A percentile compares a stretch with the other conserved stretches of the same genome.
Conservation (phyloP, 2,329 filamentous ascomycete species). For the Diaporthe capsici region DNA sequence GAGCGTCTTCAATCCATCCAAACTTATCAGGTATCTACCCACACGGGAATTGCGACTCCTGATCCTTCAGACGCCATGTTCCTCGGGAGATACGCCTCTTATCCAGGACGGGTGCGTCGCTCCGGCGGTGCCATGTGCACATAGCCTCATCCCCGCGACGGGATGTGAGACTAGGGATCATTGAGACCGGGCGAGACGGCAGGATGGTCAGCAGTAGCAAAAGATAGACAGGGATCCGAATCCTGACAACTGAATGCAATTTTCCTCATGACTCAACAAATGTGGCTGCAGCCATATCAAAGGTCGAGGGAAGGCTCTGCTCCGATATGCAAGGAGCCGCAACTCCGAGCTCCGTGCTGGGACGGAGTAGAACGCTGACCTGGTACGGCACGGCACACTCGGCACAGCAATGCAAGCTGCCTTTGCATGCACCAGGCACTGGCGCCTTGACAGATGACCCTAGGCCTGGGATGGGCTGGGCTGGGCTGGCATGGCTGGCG, state of each 20-base stretch:
- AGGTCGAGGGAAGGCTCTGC: conserved; percentile 1
- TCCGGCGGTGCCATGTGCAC: too few species aligned
- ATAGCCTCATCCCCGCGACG: not conserved
- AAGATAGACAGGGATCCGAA: conserved; percentile 25
- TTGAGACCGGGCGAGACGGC: not conserved
- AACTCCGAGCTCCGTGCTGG: conserved; percentile 10
- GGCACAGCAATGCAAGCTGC: conserved; percentile 3
- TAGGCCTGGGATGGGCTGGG: not conserved
- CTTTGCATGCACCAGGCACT: not conserved
- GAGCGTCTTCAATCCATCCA: not conserved
- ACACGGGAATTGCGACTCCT: too few species aligned
- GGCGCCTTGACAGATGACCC: not conserved
- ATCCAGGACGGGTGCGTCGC: not conserved
- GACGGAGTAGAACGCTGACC: not conserved
- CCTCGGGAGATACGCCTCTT: not conserved
- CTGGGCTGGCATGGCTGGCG: conserved; percentile 2
- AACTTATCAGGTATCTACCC: not conserved
- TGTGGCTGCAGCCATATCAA: not conserved
- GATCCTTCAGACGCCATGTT: not conserved
- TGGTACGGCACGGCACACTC: conserved; percentile 13
- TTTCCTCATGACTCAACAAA: conserved; percentile 3
- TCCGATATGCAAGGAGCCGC: not conserved
- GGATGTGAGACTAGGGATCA: not conserved
- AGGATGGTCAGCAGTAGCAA: conserved; percentile 25
- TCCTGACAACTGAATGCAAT: conserved; percentile 18